Evolutionary conservation across 768 basidiomycete genomes (phyloP).

Genomic region (Heimioporus sp.): DNA sequence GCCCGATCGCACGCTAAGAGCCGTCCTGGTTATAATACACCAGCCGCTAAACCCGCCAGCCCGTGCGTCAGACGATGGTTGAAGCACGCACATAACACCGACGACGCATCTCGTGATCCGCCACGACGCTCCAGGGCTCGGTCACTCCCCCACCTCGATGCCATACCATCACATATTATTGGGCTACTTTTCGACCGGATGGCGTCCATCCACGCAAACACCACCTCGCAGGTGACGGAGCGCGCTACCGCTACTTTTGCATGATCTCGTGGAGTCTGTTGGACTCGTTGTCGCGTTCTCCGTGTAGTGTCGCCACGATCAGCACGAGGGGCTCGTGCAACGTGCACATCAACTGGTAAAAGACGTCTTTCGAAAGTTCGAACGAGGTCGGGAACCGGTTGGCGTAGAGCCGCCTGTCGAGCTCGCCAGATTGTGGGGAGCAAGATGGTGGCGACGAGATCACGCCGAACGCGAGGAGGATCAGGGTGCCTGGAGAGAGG

Average conservation of each 20-base stretch:
- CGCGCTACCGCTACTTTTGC: constrained; percentile 53
- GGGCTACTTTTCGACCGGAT: constrained; percentile 82
- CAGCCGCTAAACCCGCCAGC: constrained; percentile 63
- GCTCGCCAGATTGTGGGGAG: constrained; percentile 1
- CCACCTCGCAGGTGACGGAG: constrained; percentile 46
- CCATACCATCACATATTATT: constrained; percentile 94
- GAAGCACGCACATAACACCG: too few relatives aligned
- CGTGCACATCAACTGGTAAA: constrained; percentile 84
- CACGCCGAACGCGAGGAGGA: constrained; percentile 59
- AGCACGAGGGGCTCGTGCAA: constrained; percentile 76
- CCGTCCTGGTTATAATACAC: constrained; percentile 76
- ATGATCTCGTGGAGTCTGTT: constrained; percentile 51
- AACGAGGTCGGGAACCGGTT: constrained; percentile 72
- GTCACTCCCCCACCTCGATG: constrained; percentile 37
- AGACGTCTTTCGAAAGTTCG: constrained; percentile 79
- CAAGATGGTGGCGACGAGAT: constrained; percentile 45
- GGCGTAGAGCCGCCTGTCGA: constrained; percentile 58
- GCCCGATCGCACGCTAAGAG: constrained; percentile 50
- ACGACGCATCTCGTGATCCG: constrained; percentile 69
- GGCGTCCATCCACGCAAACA: constrained; percentile 90
- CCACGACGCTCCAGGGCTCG: constrained; percentile 54
- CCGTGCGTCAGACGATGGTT: too few relatives aligned
- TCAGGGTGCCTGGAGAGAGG: constrained; percentile 40
- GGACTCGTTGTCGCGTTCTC: constrained; percentile 40
- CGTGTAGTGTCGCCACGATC: constrained; percentile 52